A percentile compares a stretch with the other conserved stretches of the same genome.
These are phyloP conservation scores for Macadamia integrifolia DNA, from an alignment of 164 flowering plant genomes.

Conservation along the genomic window DNA sequence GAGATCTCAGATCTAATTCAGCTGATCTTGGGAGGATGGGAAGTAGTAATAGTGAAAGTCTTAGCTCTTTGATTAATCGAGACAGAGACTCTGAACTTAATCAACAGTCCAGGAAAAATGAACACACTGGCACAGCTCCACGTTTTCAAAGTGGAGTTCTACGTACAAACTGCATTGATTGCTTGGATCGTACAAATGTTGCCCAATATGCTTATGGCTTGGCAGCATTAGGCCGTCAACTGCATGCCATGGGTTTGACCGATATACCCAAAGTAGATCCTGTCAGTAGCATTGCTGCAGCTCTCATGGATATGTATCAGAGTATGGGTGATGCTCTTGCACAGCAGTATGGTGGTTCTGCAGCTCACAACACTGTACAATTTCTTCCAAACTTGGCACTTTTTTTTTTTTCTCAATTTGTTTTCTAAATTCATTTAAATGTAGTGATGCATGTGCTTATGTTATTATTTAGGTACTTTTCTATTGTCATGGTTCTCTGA, in stretches of 20 bases:
- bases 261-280: conserved; percentile 79
- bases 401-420: not conserved
- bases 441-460: not conserved
- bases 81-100: conserved; percentile 46
- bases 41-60: conserved; percentile 36
- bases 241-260: conserved; percentile 85
- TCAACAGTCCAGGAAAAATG: conserved; percentile 34
- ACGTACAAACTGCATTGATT: conserved; percentile 95
- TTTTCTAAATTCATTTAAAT: not conserved
- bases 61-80: conserved; percentile 35
- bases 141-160: conserved; percentile 87
- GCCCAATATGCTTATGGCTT: conserved; percentile 97
- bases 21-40: conserved; percentile 53
- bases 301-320: conserved; percentile 95
- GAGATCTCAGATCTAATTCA: conserved; percentile 64
- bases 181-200: conserved; percentile 98
- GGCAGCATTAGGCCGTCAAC: conserved; percentile 90
- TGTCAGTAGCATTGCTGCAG: conserved; percentile 83
- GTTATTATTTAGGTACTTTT: not conserved
- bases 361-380: conserved; percentile 87
- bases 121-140: conserved; percentile 34
- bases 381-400: conserved; percentile 5
- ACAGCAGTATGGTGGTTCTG: conserved; percentile 98
- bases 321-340: conserved; percentile 99
- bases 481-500: not conserved